Evolutionary conservation across 805 yeast species (phyloP), one percentile per base, ranked within the genome.

Genomic region (Lipomyces sp.): DNA sequence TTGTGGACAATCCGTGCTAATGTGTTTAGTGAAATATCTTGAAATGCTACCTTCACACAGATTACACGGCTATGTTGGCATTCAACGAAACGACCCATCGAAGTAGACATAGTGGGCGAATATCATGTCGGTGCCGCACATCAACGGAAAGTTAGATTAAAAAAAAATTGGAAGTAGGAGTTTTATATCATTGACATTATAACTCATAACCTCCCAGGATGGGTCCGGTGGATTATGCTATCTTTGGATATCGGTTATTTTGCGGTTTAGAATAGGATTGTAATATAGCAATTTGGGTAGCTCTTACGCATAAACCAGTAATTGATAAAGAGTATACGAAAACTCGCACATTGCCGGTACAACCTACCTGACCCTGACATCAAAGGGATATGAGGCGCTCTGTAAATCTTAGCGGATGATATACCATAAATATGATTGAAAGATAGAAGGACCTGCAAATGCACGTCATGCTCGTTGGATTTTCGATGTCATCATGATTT

Each of bases 31-130:
- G 72, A 75, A 81, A 69, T 90, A 90, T 77, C 80, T 90, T 81
- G 90, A 88, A 73, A 82, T 90, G 90, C 81, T 90, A 64, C 93
- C 91, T 64, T 79, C 83, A 60, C 84, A 88, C 72, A 84, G 86
- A 72, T 83, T 88, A 67, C 84, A 85, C 72, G 96, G 96, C 55
- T 90, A 83, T 79, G 80, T 87, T 75, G 94, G 92, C n/a, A 90
- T 90, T 80, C 96, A 90, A 81, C 88, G 90, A 84, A 90, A 90
- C 79, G 96, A 90, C 76, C 95, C 94, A 56, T 82, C 90, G 48
- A 89, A 90, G 80, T 89, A 80, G 50, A 53, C 90, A 45, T 89
- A 90, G 80, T 88, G 80, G 50, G 57, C 29, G 54, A 51, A 29
- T 10, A 7, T 8, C 34, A 7, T 32, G 35, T 15, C 34, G 8